Conservation (phyloP, 2,329 filamentous ascomycete species). For the Uncinocarpus reesii region DNA sequence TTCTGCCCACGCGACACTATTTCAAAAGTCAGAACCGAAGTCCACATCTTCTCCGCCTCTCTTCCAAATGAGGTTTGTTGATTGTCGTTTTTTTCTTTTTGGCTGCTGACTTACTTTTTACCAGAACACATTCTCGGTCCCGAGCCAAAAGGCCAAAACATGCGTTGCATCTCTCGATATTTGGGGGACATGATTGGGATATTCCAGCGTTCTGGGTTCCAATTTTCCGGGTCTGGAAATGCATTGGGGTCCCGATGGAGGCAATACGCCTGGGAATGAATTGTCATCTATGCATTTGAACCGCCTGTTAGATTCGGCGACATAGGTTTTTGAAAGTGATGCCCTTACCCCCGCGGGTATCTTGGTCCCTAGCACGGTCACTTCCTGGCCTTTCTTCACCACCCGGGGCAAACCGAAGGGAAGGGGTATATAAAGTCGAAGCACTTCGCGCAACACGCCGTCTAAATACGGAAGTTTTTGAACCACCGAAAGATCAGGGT, state of each 20-base stretch:
- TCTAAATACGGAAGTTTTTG: slow-evolving; percentile 25
- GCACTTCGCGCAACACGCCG: slow-evolving; percentile 36
- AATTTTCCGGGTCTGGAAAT: slow-evolving; percentile 43
- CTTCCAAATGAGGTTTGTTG: no score
- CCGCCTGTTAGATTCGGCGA: not conserved
- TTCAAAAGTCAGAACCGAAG: not conserved
- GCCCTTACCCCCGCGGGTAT: slow-evolving; percentile 16
- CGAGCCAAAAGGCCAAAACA: slow-evolving; percentile 46
- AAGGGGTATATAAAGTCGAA: slow-evolving; percentile 35
- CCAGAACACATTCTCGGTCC: slow-evolving; percentile 37
- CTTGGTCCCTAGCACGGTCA: slow-evolving; percentile 15
- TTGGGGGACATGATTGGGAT: slow-evolving; percentile 42
- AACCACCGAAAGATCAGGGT: slow-evolving; percentile 8
- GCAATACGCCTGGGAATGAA: slow-evolving; percentile 21
- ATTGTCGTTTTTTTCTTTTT: no score
- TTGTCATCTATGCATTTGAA: slow-evolving; percentile 12
- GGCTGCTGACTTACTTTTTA: slow-evolving; percentile 18
- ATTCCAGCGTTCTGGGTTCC: slow-evolving; percentile 48
- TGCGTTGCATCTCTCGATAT: slow-evolving; percentile 44
- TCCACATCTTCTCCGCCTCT: no score
- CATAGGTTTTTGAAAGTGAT: not conserved
- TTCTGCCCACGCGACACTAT: slow-evolving; percentile 17
- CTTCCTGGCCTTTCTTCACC: slow-evolving; percentile 18
- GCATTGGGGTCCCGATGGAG: slow-evolving; percentile 44
- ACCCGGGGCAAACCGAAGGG: slow-evolving; percentile 34